Evolutionary conservation across 2,329 filamentous ascomycete species (phyloP).

Genomic region (Talaromyces sp.): DNA sequence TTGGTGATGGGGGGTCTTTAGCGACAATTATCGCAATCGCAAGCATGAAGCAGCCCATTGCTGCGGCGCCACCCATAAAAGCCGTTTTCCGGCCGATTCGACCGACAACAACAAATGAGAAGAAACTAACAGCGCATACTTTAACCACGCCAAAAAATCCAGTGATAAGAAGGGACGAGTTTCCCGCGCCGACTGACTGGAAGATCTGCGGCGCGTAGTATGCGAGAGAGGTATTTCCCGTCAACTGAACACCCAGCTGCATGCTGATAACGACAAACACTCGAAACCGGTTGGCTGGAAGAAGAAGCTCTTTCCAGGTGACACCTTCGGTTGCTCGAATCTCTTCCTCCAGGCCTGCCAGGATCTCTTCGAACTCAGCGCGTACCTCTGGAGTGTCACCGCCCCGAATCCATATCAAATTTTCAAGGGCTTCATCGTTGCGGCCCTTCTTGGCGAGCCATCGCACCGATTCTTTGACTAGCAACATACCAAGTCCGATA

Average conservation of each 20-base stretch:
- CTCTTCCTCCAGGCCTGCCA: conserved; percentile 42
- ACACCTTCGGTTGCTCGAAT: conserved; percentile 41
- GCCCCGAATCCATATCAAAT: conserved; percentile 46
- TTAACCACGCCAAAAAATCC: conserved; percentile 50
- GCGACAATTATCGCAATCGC: conserved; percentile 43
- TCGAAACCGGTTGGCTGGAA: conserved; percentile 43
- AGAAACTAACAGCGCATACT: conserved; percentile 42
- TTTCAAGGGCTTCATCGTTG: conserved; percentile 42
- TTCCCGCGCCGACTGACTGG: conserved; percentile 42
- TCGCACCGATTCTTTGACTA: conserved; percentile 43
- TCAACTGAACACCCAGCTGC: conserved; percentile 45
- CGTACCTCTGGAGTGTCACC: conserved; percentile 20
- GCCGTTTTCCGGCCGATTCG: conserved; percentile 45
- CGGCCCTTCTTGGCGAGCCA: conserved; percentile 46
- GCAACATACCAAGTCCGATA: conserved; percentile 43
- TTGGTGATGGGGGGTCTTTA: conserved; percentile 33
- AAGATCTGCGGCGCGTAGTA: conserved; percentile 48
- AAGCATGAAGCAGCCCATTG: conserved; percentile 49
- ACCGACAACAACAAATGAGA: conserved; percentile 47
- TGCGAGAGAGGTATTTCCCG: conserved; percentile 45
- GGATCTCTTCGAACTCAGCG: conserved; percentile 14
- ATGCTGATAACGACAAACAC: conserved; percentile 44
- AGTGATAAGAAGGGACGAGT: conserved; percentile 38
- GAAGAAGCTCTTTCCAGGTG: conserved; percentile 41
- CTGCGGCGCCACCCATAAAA: conserved; percentile 41